phyloP scores from a whole-genome alignment of 805 yeast genomes.

The Suhomyces vadensis region DNA sequence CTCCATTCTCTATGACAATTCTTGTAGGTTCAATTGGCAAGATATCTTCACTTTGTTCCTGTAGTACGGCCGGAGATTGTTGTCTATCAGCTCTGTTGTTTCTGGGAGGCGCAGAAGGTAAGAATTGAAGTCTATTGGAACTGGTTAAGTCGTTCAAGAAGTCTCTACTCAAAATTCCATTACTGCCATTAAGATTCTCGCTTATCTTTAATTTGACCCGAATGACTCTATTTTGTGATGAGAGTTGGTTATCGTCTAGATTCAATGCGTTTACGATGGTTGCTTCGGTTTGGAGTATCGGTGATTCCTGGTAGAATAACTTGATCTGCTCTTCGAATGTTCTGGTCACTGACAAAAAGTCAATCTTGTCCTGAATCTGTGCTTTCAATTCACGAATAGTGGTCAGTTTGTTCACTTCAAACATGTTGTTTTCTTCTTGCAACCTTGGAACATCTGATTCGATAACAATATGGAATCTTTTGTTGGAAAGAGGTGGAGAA shows the following conservation, averaged over 20 bases:
- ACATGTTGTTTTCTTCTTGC: constrained; percentile 18
- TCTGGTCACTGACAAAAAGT: constrained; percentile 22
- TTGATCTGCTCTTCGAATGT: constrained; percentile 29
- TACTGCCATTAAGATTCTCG: constrained; percentile 19
- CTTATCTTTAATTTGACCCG: constrained; percentile 16
- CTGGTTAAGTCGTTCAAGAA: constrained; percentile 27
- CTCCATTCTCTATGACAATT: constrained; percentile 18
- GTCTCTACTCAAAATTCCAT: constrained; percentile 27
- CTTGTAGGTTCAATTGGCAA: constrained; percentile 21
- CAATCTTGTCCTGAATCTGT: constrained; percentile 21
- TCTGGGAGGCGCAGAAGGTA: constrained; percentile 14
- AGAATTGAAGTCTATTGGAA: constrained; percentile 21
- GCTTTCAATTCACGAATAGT: constrained; percentile 22
- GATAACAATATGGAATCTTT: constrained; percentile 19
- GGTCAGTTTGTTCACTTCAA: constrained; percentile 22
- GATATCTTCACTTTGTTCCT: neutral
- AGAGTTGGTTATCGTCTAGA: neutral
- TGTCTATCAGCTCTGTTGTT: neutral
- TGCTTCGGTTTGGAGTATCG: neutral
- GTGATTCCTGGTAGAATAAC: constrained; percentile 13
- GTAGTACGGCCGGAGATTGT: too few relatives aligned
- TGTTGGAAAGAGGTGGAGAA: neutral
- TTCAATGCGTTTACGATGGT: neutral
- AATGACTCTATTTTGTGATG: constrained; percentile 12
- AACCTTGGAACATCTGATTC: constrained; percentile 17